phyloP scores from a whole-genome alignment of 495 filamentous ascomycete genomes.

The Penicillium flavigenum region DNA sequence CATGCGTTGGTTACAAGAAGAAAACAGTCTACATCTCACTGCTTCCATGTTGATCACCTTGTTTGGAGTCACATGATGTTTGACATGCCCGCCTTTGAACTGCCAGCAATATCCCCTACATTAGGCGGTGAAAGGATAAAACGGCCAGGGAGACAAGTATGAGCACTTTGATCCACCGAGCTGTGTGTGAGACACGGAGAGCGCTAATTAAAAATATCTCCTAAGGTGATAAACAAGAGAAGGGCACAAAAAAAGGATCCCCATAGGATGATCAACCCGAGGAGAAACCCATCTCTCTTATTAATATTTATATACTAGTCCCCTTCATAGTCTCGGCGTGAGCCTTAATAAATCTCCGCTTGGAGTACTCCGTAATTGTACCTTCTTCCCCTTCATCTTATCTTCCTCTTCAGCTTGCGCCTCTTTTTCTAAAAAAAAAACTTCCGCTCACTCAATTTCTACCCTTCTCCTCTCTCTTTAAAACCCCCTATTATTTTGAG shows the following conservation, averaged over 20 bases:
- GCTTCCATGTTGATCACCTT: slow-evolving; percentile 3
- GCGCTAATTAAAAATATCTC: slow-evolving; percentile 31
- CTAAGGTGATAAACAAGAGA: neutral
- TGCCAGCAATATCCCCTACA: slow-evolving; percentile 3
- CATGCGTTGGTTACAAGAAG: neutral
- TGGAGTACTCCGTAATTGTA: slow-evolving; percentile 10
- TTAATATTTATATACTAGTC: neutral
- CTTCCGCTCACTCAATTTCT: slow-evolving; percentile 11
- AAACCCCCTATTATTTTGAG: neutral
- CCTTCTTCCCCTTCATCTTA: slow-evolving; percentile 16
- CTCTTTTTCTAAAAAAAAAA: slow-evolving; percentile 7
- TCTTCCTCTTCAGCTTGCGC: slow-evolving; percentile 10
- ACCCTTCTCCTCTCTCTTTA: slow-evolving; percentile 17
- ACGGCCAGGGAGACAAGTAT: neutral
- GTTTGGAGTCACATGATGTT: slow-evolving; percentile 8
- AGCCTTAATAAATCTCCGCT: slow-evolving; percentile 15
- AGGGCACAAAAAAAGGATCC: neutral
- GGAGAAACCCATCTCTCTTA: slow-evolving; percentile 2
- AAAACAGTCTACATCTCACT: neutral
- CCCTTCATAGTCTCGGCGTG: slow-evolving; percentile 5
- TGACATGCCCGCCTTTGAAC: slow-evolving; percentile 1
- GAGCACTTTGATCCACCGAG: slow-evolving; percentile 15
- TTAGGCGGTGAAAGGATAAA: slow-evolving; percentile 12
- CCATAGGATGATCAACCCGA: slow-evolving; percentile 15
- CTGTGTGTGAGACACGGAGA: slow-evolving; percentile 24